Percentiles rank a stretch among this genome's conserved stretches.
Evolutionary conservation across 2,329 filamentous ascomycete species (phyloP).

Genomic region (Colletotrichum filicis): DNA sequence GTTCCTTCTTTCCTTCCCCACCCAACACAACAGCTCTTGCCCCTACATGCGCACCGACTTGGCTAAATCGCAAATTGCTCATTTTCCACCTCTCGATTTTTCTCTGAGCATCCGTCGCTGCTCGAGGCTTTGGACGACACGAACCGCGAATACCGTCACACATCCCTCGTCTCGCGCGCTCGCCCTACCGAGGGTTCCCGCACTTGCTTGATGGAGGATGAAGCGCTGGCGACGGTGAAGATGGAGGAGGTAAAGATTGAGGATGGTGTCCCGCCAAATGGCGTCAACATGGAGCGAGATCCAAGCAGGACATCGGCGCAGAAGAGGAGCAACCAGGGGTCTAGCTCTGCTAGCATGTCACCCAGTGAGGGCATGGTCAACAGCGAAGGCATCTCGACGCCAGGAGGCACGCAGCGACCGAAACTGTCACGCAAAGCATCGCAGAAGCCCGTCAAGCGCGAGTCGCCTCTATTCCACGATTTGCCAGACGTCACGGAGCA

Average conservation of each 20-base stretch:
- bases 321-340: slow-evolving; percentile 51
- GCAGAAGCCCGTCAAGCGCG: slow-evolving; percentile 60
- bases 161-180: slow-evolving; percentile 20
- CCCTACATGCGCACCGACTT: slow-evolving; percentile 25
- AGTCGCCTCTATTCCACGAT: slow-evolving; percentile 76
- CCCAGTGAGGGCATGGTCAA: slow-evolving; percentile 58
- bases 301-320: slow-evolving; percentile 47
- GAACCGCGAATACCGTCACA: slow-evolving; percentile 8
- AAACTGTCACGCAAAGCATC: slow-evolving; percentile 55
- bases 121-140: slow-evolving; percentile 20
- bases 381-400: slow-evolving; percentile 59
- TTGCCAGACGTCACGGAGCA: slow-evolving; percentile 83
- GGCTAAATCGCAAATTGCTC: slow-evolving; percentile 7
- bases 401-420: slow-evolving; percentile 66
- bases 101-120: slow-evolving; percentile 11
- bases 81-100: neutral
- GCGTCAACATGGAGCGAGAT: slow-evolving; percentile 53
- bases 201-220: slow-evolving; percentile 51
- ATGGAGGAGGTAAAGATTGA: slow-evolving; percentile 59
- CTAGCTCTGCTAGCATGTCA: slow-evolving; percentile 55
- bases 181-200: slow-evolving; percentile 22
- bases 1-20: slow-evolving; percentile 27
- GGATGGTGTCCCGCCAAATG: slow-evolving; percentile 48
- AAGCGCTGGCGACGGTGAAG: slow-evolving; percentile 50
- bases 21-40: slow-evolving; percentile 22